Conservation (phyloP, 768 basidiomycete genomes). For the Arthromyces matolae region DNA sequence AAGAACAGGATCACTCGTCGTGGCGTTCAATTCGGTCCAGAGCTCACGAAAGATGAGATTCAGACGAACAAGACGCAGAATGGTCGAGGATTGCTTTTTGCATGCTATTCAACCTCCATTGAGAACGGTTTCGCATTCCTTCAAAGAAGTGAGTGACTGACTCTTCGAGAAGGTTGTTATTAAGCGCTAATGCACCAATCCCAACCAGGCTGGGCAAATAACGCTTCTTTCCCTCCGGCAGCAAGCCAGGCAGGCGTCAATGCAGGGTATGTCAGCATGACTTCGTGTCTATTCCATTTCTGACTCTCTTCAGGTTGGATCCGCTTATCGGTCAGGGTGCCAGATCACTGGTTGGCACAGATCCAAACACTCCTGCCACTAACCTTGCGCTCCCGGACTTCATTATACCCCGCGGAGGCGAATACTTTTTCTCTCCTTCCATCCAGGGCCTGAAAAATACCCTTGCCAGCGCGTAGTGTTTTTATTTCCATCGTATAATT, state of each 20-base stretch:
- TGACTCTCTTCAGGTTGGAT: slow-evolving; percentile 37
- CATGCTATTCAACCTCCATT: slow-evolving; percentile 40
- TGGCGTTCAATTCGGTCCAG: slow-evolving; percentile 51
- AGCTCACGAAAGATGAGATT: slow-evolving; percentile 39
- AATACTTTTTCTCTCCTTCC: slow-evolving; percentile 52
- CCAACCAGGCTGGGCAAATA: slow-evolving; percentile 36
- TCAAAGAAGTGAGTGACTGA: slow-evolving; percentile 30
- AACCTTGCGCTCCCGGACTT: slow-evolving; percentile 33
- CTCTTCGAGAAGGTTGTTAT: neutral
- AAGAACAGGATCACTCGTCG: slow-evolving; percentile 42
- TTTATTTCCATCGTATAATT: neutral
- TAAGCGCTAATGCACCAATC: neutral
- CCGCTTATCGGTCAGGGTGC: slow-evolving; percentile 40
- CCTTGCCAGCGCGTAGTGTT: slow-evolving; percentile 16
- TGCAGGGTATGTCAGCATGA: slow-evolving; percentile 26
- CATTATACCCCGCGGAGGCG: slow-evolving; percentile 45
- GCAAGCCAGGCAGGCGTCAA: slow-evolving; percentile 16
- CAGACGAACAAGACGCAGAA: slow-evolving; percentile 34
- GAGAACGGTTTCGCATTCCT: slow-evolving; percentile 39
- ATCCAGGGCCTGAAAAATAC: slow-evolving; percentile 40
- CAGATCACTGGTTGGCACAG: slow-evolving; percentile 25
- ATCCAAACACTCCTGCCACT: slow-evolving; percentile 30
- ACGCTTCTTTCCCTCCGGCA: slow-evolving; percentile 30
- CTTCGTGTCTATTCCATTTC: neutral
- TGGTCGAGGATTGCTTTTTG: slow-evolving; percentile 48